These are phyloP conservation scores for Cytospora piceae DNA, from an alignment of 2,329 filamentous ascomycete species.

Conservation along the genomic window DNA sequence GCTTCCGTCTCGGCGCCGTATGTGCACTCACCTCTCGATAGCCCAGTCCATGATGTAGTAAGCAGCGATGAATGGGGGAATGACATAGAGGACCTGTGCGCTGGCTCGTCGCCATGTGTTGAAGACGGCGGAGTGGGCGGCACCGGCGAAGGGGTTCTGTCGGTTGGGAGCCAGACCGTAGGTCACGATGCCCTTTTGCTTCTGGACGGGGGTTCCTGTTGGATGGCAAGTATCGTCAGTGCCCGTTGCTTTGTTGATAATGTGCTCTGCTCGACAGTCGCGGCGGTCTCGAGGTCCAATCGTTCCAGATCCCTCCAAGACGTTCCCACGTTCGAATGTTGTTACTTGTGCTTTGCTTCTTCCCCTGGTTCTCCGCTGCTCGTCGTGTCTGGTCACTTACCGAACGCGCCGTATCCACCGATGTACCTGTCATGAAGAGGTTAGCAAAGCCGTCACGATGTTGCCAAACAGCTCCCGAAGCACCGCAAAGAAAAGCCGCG, in stretches of 20 bases:
- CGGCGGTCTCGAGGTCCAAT: conserved; percentile 22
- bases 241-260: conserved; percentile 44
- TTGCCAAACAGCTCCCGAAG: background rate
- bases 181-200: conserved; percentile 66
- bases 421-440: conserved; percentile 60
- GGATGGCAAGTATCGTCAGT: conserved; percentile 12
- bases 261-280: conserved; percentile 34
- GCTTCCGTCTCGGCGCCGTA: background rate
- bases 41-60: conserved; percentile 93
- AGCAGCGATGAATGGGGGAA: conserved; percentile 74
- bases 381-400: conserved; percentile 56
- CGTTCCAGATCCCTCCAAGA: no score
- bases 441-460: conserved; percentile 33
- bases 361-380: background rate
- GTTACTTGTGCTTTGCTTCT: background rate
- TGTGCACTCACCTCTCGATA: conserved; percentile 72
- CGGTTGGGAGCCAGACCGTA: conserved; percentile 86
- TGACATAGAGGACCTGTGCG: conserved; percentile 86
- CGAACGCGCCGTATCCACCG: conserved; percentile 74
- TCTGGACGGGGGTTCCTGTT: conserved; percentile 39
- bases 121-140: conserved; percentile 83
- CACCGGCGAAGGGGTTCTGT: conserved; percentile 83
- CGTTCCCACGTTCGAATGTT: background rate
- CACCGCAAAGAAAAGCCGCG: conserved; percentile 14
- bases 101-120: conserved; percentile 90